phyloP scores from a whole-genome alignment of 2,329 filamentous ascomycete genomes.

The Aspergillus pseudoviridinutans region DNA sequence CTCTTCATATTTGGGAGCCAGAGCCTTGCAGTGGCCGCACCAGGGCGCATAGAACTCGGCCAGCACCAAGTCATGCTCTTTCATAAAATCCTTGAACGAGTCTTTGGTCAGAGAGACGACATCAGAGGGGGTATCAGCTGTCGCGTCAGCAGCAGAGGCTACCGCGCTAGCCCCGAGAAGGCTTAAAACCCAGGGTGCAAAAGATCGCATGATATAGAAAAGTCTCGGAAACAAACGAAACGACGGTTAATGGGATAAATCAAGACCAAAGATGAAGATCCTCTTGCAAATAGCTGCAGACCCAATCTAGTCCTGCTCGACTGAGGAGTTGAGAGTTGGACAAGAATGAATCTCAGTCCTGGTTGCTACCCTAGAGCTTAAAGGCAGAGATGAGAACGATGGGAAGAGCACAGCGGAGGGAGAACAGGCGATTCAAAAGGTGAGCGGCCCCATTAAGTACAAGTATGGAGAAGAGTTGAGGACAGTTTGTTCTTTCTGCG shows the following conservation, averaged over 20 bases:
- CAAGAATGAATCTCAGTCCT: not conserved
- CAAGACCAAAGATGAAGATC: not conserved
- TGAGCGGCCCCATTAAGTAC: conserved; percentile 13
- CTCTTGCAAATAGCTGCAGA: not conserved
- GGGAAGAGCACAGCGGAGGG: conserved; percentile 4
- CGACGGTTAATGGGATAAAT: conserved; percentile 4
- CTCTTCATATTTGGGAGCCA: conserved; percentile 57
- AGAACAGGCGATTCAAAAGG: conserved; percentile 2
- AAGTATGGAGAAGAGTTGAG: conserved; percentile 25
- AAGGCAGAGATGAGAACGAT: conserved; percentile 6
- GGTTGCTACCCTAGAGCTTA: not conserved
- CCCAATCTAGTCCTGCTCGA: not conserved
- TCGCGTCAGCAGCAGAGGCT: conserved; percentile 30
- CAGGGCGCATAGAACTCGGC: conserved; percentile 97
- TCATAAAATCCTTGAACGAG: conserved; percentile 82
- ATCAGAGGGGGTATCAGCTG: conserved; percentile 56
- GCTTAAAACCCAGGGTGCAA: conserved; percentile 37
- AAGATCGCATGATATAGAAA: conserved; percentile 34
- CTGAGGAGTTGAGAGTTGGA: not conserved
- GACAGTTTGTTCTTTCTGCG: conserved; percentile 43
- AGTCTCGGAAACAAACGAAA: conserved; percentile 1
- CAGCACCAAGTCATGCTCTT: conserved; percentile 80
- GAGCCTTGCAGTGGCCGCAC: conserved; percentile 98
- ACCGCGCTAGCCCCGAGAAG: conserved; percentile 37
- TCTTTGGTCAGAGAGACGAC: conserved; percentile 81